These are phyloP conservation scores for Penstemon newberryi DNA, from an alignment of 257 asterid genomes.

Conservation along the genomic window DNA sequence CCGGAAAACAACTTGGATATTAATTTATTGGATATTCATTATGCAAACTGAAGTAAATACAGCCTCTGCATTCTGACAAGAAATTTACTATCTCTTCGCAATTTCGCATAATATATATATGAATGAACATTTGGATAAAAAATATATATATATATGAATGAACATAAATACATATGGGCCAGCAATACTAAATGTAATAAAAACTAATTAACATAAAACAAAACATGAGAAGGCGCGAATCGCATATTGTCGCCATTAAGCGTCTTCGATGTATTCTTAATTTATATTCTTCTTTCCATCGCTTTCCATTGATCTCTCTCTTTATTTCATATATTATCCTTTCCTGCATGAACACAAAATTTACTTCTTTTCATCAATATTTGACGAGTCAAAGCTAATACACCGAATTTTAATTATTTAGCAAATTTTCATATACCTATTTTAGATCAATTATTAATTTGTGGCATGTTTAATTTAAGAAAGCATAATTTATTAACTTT, in stretches of 20 bases:
- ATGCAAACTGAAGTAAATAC: not conserved
- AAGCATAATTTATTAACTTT: too few species aligned
- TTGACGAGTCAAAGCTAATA: not conserved
- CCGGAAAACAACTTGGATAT: not conserved
- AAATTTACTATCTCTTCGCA: conserved; percentile 13
- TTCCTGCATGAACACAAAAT: conserved; percentile 26
- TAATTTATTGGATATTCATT: conserved; percentile 17
- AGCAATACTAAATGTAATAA: not conserved
- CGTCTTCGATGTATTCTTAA: not conserved
- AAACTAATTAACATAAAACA: conserved; percentile 10
- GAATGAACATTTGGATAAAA: too few species aligned
- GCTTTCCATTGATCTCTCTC: conserved; percentile 23
- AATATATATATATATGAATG: too few species aligned
- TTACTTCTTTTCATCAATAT: not conserved
- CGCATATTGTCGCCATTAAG: conserved; percentile 8
- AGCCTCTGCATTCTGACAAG: conserved; percentile 29
- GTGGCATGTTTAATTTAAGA: too few species aligned
- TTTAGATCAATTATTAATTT: not conserved
- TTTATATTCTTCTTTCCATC: conserved; percentile 20
- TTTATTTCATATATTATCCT: conserved; percentile 27
- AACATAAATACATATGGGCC: too few species aligned
- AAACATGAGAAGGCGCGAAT: conserved; percentile 21
- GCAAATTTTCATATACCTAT: not conserved
- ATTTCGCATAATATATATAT: too few species aligned
- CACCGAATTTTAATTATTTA: not conserved